Base-by-base conservation (phyloP, 2,329 filamentous ascomycete genomes). In the Fusarium kyushuense region DNA sequence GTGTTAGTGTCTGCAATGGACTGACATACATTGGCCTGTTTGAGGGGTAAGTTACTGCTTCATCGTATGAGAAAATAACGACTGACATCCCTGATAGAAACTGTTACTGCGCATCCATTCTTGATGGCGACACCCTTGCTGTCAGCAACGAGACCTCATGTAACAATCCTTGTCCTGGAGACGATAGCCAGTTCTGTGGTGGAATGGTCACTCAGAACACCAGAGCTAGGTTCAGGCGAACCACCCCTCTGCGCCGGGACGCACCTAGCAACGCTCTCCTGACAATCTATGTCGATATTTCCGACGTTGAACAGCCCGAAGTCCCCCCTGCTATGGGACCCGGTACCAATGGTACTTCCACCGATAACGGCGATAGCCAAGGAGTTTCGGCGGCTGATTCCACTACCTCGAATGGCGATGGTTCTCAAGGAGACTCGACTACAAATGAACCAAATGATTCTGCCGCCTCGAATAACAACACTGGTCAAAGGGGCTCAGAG, bases 61-160 rank as follows among this genome's bases (percentile, higher is more conserved):
- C 10, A 14, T 30, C 9, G 13, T 5, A 16, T 25, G 7, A 6
- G 21, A 17, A 14, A 17, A 42, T 23, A 32, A 36, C 16, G 27
- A 47, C 53, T 65, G n/a, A 67, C 32, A 25, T 21, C 5, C 9
- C 10, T n/a, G 11, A 14, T 29, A 80, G 75, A 13, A 74, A 74
- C 23, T 86, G 84, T 70, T 84, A 82, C 74, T 86, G 84, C 58
- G 82, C 82, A 33, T 74, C 79, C 14, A 59, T 53, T 3, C 75
- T 85, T 19, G 80, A 81, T 36, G 73, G 74, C 6, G 76, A 78
- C 43, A 81, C 82, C n/a, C 75, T 69, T 14, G 79, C 82, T 14
- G 65, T 79, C 2, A 51, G 63, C 6, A 51, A 63, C 21, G 42
- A 63, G 14, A 58, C 38, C 5, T 57, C 41, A 13, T 84, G 84